These are phyloP conservation scores for Beta vulgaris DNA, from an alignment of 148 eudicot species.

Conservation along the genomic window DNA sequence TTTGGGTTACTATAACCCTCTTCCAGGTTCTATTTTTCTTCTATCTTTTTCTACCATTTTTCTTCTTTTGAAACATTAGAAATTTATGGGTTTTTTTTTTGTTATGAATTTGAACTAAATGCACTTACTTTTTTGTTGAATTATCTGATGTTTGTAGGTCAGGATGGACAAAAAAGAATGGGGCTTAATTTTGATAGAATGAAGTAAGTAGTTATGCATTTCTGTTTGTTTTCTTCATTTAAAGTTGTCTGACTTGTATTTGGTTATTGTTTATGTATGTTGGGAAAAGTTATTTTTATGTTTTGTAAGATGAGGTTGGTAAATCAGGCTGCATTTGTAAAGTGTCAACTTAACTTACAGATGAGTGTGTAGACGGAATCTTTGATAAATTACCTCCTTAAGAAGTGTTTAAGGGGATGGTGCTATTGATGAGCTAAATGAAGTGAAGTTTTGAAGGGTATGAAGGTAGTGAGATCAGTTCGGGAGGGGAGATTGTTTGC, in stretches of 20 bases:
- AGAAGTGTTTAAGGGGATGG: not conserved
- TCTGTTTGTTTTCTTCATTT: not conserved
- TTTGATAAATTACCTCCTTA: not conserved
- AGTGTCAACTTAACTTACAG: not conserved
- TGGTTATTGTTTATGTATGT: not conserved
- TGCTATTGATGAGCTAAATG: not conserved
- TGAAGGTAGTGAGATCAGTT: not conserved
- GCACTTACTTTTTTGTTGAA: not conserved
- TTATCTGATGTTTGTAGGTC: constrained; percentile 50
- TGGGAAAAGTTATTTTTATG: not conserved
- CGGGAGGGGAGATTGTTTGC: not conserved
- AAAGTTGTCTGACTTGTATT: not conserved
- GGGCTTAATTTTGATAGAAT: constrained; percentile 90
- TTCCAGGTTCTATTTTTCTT: constrained; percentile 61
- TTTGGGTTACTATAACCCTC: constrained; percentile 86
- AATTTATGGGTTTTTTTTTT: not conserved
- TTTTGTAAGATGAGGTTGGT: not conserved
- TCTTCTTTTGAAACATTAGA: not conserved
- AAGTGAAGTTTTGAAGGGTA: not conserved
- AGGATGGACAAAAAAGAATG: constrained; percentile 90
- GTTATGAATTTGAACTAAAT: not conserved
- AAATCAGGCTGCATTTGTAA: not conserved
- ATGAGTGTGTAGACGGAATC: not conserved
- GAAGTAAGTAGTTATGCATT: constrained; percentile 55
- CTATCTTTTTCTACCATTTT: not conserved